Percentiles rank a stretch among this genome's conserved stretches.
These are phyloP conservation scores for Phoma sp. DNA, from an alignment of 2,329 filamentous ascomycete genomes.

Conservation along the genomic window DNA sequence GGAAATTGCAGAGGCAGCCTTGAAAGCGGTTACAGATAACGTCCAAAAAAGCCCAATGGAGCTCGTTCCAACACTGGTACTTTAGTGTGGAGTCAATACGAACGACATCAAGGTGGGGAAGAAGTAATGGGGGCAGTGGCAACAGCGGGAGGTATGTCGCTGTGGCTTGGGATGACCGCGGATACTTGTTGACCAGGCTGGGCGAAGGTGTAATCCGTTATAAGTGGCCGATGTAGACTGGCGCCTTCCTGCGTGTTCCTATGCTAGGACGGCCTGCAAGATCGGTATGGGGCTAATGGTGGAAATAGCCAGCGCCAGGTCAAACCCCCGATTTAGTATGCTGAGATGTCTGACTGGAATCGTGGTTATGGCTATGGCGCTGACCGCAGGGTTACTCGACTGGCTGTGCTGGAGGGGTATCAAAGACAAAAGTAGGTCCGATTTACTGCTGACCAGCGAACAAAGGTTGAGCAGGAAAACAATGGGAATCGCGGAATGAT, in stretches of 20 bases:
- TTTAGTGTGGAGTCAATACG: slow-evolving; percentile 20
- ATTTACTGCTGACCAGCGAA: slow-evolving; percentile 18
- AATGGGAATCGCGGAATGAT: slow-evolving; percentile 16
- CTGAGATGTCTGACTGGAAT: slow-evolving; percentile 30
- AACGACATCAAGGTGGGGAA: slow-evolving; percentile 23
- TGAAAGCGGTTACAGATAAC: slow-evolving; percentile 4
- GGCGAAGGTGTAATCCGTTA: slow-evolving; percentile 17
- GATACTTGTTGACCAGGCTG: slow-evolving; percentile 16
- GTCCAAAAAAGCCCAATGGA: neutral
- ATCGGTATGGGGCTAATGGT: slow-evolving; percentile 28
- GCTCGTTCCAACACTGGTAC: slow-evolving; percentile 5
- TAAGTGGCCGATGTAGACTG: slow-evolving; percentile 27
- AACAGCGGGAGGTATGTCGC: slow-evolving; percentile 14
- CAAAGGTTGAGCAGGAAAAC: slow-evolving; percentile 18
- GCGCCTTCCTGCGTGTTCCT: slow-evolving; percentile 19
- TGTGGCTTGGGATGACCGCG: slow-evolving; percentile 22
- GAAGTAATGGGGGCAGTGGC: slow-evolving; percentile 9
- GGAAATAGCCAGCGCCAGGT: slow-evolving; percentile 33
- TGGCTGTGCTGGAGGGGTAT: slow-evolving; percentile 26
- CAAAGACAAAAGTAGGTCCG: slow-evolving; percentile 21
- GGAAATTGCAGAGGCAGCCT: slow-evolving; percentile 15
- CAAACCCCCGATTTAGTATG: slow-evolving; percentile 25
- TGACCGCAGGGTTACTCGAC: slow-evolving; percentile 29
- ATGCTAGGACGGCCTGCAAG: slow-evolving; percentile 27
- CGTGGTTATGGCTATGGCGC: slow-evolving; percentile 38